Base-by-base conservation (phyloP, 257 asterid genomes). In the Solanum tarapatanum region DNA sequence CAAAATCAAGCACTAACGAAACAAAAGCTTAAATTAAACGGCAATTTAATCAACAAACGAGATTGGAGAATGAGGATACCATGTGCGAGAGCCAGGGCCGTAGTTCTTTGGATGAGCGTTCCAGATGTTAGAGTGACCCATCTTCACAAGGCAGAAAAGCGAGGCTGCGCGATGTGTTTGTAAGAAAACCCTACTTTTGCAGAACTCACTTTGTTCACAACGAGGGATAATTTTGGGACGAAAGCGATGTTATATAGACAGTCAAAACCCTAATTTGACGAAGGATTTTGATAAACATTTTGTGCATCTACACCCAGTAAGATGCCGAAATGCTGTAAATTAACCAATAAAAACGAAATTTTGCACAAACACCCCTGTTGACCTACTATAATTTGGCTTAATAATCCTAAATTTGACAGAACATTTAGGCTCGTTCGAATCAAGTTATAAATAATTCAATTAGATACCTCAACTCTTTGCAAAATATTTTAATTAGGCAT, bases 41-140 rank as follows among this genome's bases (percentile, higher is more conserved):
- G 19, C 12, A 14, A 14, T 7, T 69, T 19, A 21, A n/a, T 28
- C 5, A 28, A 48, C 4, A 45, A 17, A 80, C 28, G 21, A 24
- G 8, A 39, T 11, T 69, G 0, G 37, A 14, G 77, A 70, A 70
- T 80, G 28, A 17, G 51, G 21, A 30, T 69, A 93, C 93, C 96
- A 93, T 23, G 96, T 88, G 85, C 96, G 96, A 36, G 96, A 93
- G 11, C 96, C 96, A 79, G 96, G 94, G 13, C 96, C 96, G 48
- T 93, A 93, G 87, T 69, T 92, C 79, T 93, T 93, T 11, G 95
- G 95, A 91, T 93, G 95, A 64, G 94, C 89, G 70, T 74, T 74
- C 96, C 96, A 93, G 84, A 93, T 60, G 85, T 91, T 93, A 10
- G 92, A 87, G 91, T 93, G 96, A 36, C 96, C 96, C 96, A 93